A percentile compares a stretch with the other conserved stretches of the same genome.
phyloP scores from a whole-genome alignment of 1,139 yeast genomes.

The Blastobotrys malaysiensis region DNA sequence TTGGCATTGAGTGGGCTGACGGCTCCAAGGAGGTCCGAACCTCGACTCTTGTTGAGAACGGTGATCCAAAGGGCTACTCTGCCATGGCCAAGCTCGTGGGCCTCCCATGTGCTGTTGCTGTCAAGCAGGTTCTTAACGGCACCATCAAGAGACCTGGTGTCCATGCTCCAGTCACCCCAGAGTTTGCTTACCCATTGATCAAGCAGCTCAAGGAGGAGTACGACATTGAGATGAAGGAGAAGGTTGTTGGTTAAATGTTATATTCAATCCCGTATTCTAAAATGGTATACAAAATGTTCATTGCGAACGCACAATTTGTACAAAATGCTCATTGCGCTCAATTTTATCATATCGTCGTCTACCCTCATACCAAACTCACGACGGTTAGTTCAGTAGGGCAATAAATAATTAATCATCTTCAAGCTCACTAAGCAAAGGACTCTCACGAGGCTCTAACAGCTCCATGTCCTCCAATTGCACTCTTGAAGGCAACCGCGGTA shows the following conservation, averaged over 20 bases:
- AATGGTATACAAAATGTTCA: no score
- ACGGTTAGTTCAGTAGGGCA: no score
- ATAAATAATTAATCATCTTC: slow-evolving; percentile 11
- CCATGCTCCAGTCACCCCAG: slow-evolving; percentile 89
- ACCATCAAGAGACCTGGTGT: slow-evolving; percentile 76
- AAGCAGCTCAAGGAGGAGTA: slow-evolving; percentile 85
- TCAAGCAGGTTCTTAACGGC: slow-evolving; percentile 79
- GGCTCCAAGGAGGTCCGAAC: slow-evolving; percentile 89
- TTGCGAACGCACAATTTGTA: no score
- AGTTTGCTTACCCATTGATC: slow-evolving; percentile 85
- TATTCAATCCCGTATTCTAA: not conserved
- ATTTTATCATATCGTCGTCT: no score
- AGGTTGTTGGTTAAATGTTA: slow-evolving; percentile 38
- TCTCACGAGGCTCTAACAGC: slow-evolving; percentile 35
- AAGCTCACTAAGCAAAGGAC: slow-evolving; percentile 30
- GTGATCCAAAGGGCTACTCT: slow-evolving; percentile 89
- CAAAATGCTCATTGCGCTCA: no score
- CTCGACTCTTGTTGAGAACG: slow-evolving; percentile 91
- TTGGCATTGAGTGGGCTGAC: slow-evolving; percentile 94
- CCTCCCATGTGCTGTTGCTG: slow-evolving; percentile 97
- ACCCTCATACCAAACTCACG: no score
- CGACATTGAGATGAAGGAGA: slow-evolving; percentile 83
- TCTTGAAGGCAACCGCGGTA: slow-evolving; percentile 54
- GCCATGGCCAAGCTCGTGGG: slow-evolving; percentile 99
- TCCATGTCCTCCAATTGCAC: slow-evolving; percentile 37